Conservation (phyloP, 305 asterid genomes). For the Fraxinus angustifolia region DNA sequence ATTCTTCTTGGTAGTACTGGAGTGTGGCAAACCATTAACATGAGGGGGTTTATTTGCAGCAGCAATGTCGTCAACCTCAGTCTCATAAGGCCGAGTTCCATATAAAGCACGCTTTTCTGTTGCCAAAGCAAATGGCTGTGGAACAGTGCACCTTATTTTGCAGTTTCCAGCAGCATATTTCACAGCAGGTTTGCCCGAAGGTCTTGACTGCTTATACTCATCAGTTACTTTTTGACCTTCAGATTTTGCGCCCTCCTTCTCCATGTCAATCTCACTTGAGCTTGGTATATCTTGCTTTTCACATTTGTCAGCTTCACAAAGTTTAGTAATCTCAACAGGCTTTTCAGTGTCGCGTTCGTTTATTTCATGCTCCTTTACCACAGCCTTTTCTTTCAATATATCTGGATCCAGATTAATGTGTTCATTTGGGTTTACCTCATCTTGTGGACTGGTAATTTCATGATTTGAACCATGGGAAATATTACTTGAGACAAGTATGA, state of each 20-base stretch:
- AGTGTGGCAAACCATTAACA: constrained; percentile 17
- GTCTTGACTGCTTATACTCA: constrained; percentile 37
- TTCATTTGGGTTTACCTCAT: constrained; percentile 28
- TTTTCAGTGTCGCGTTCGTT: constrained; percentile 55
- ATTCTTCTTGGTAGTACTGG: constrained; percentile 22
- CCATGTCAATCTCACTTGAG: constrained; percentile 24
- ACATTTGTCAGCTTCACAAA: constrained; percentile 25
- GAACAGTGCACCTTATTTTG: constrained; percentile 52
- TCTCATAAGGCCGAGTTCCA: constrained; percentile 34
- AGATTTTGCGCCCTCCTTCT: constrained; percentile 29
- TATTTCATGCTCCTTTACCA: constrained; percentile 49
- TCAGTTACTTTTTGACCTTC: constrained; percentile 31
- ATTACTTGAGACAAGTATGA: constrained; percentile 34
- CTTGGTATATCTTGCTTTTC: constrained; percentile 29
- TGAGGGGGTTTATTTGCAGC: constrained; percentile 21
- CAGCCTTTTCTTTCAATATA: constrained; percentile 38
- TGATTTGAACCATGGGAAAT: constrained; percentile 35
- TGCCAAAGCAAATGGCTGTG: constrained; percentile 52
- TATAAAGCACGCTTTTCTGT: constrained; percentile 47
- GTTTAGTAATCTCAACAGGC: constrained; percentile 31
- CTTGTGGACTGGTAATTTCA: constrained; percentile 24
- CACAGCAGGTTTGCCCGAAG: constrained; percentile 34
- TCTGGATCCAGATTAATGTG: constrained; percentile 33
- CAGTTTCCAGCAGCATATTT: constrained; percentile 46
- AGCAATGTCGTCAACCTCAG: constrained; percentile 24